Evolutionary conservation across 225 moss, liverwort and hornwort genomes (phyloP), one percentile per base, ranked within the genome.

Genomic region (Polytrichum commune): DNA sequence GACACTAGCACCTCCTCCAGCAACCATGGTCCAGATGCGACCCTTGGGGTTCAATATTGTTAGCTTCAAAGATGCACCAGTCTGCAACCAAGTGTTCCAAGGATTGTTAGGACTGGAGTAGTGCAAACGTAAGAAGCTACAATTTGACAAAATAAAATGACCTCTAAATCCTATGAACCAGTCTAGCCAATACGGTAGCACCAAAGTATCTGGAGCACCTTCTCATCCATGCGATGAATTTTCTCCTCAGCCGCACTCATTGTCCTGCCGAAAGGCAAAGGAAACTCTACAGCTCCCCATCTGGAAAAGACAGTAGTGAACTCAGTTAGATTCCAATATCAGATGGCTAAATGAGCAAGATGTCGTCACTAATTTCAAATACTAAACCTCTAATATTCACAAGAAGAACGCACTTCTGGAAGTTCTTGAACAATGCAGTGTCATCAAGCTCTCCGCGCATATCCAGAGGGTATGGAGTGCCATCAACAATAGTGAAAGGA

Each of bases 21-120:
- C 96, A 68, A 97, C 96, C 96, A 97, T 97, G 56, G 96, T 97
- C 96, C 96, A 97, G 58, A 97, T 97, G 64, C 93, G 96, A 70
- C 96, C 96, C 65, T 92, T 91, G 24, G 94, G 89, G 73, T 97
- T 97, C 78, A 97, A 80, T 54, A 97, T 94, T 55, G 96, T 97
- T 79, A 97, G 70, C 86, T 97, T 97, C 86, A 97, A 66, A 7
- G 96, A 97, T 46, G 96, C 94, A 70, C 89, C 89, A 64, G 89
- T 90, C 89, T 90, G 79, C 63, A 53, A 27, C 29, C 60, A 75
- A 67, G 16, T 46, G 46, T 46, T 46, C 13, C 46, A 46, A 46
- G 46, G 46, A 46, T 46, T 46, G 46, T 46, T 16, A 46, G 46
- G 46, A 46, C 3, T 13, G 10, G 4, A 46, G 46, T 46, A 46